Percentiles rank a stretch among this genome's conserved stretches.
phyloP scores from a whole-genome alignment of 2,329 filamentous ascomycete species.

The Exophiala viscosa region DNA sequence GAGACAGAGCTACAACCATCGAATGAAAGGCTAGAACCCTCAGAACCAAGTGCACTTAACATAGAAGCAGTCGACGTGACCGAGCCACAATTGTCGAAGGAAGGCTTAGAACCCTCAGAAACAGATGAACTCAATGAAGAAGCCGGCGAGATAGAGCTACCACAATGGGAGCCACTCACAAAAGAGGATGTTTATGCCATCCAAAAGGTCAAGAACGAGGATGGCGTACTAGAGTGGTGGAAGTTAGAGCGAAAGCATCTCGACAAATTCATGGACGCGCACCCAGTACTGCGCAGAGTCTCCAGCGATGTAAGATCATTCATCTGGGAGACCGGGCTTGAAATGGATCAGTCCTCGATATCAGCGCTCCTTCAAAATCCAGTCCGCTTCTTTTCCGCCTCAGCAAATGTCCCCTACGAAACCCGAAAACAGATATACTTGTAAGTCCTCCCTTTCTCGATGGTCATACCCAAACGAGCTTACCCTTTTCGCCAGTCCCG shows the following conservation, averaged over 20 bases:
- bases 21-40: background rate
- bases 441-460: constrained; percentile 32
- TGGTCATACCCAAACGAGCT: background rate
- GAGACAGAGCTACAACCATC: constrained; percentile 1
- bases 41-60: no score
- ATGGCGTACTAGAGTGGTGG: constrained; percentile 20
- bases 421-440: constrained; percentile 45
- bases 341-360: constrained; percentile 5
- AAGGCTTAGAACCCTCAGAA: no score
- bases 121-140: no score
- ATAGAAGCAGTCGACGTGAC: background rate
- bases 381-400: constrained; percentile 20
- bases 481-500: constrained; percentile 46
- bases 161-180: no score
- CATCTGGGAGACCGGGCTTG: constrained; percentile 9
- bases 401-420: constrained; percentile 29
- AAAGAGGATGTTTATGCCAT: no score
- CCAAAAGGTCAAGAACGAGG: background rate
- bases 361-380: constrained; percentile 20
- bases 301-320: constrained; percentile 20
- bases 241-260: constrained; percentile 23
- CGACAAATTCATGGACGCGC: constrained; percentile 24
- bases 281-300: constrained; percentile 9
- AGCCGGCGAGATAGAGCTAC: no score
- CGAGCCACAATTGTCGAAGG: no score